Evolutionary conservation across 257 asterid genomes (phyloP).

Genomic region (Misopates orontium): DNA sequence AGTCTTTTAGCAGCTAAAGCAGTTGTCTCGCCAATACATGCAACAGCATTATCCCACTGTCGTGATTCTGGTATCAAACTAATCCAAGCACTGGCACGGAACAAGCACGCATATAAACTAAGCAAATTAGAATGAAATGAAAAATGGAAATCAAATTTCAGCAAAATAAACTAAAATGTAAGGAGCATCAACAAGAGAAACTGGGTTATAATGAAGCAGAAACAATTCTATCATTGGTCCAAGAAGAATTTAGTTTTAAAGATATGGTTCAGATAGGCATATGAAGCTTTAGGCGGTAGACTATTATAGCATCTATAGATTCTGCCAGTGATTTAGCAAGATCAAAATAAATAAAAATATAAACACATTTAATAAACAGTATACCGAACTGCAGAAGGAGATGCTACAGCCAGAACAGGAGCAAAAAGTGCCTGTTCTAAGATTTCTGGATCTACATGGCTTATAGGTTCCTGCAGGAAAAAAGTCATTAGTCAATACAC

Average conservation of each 20-base stretch:
- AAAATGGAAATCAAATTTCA: not conserved
- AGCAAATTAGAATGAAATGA: not conserved
- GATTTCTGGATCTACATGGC: constrained; percentile 49
- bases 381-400: constrained; percentile 82
- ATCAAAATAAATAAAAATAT: not conserved
- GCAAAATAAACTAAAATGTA: not conserved
- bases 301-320: not conserved
- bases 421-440: constrained; percentile 60
- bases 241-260: constrained; percentile 10
- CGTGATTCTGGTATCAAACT: constrained; percentile 51
- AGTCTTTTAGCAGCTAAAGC: constrained; percentile 66
- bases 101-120: constrained; percentile 9
- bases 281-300: constrained; percentile 8
- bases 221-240: not conserved
- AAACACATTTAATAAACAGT: constrained; percentile 15
- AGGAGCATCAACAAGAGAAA: not conserved
- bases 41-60: constrained; percentile 61
- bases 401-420: constrained; percentile 83
- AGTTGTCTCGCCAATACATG: constrained; percentile 91
- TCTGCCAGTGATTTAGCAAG: constrained; percentile 9
- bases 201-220: constrained; percentile 1
- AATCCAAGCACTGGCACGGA: constrained; percentile 63
- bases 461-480: constrained; percentile 54
- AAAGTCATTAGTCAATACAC: constrained; percentile 9
- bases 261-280: not conserved